phyloP scores from a whole-genome alignment of 1,284 basidiomycete species.

The Singerocomus rubriflavus region DNA sequence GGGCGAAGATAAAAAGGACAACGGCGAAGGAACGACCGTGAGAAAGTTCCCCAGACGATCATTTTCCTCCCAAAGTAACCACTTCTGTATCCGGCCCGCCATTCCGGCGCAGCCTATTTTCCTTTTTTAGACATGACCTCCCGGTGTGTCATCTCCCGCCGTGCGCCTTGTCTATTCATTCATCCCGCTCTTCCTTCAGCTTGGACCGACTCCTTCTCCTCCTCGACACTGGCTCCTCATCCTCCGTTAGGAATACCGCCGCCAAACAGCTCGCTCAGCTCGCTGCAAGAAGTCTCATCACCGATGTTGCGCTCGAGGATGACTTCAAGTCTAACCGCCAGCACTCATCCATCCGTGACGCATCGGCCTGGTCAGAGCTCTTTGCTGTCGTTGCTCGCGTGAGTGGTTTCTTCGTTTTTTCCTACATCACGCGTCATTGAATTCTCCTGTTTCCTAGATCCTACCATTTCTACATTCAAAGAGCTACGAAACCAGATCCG shows the following conservation, averaged over 20 bases:
- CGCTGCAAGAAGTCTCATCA: constrained; percentile 77
- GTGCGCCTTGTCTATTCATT: background rate
- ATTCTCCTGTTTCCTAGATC: constrained; percentile 49
- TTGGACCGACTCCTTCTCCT: constrained; percentile 90
- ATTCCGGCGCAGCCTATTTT: constrained; percentile 37
- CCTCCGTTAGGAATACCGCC: constrained; percentile 83
- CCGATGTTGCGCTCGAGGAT: constrained; percentile 77
- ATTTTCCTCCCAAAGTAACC: constrained; percentile 38
- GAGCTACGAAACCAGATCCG: constrained; percentile 82
- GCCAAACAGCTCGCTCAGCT: constrained; percentile 92
- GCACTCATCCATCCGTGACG: constrained; percentile 57
- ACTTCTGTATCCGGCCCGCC: constrained; percentile 35
- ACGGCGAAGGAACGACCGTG: constrained; percentile 33
- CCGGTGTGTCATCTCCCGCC: constrained; percentile 41
- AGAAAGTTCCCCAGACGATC: constrained; percentile 42
- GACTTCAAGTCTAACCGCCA: constrained; percentile 69
- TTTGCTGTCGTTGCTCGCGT: constrained; percentile 82
- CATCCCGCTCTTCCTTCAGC: constrained; percentile 39
- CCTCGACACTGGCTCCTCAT: constrained; percentile 86
- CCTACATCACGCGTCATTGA: background rate
- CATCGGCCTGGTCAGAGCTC: constrained; percentile 75
- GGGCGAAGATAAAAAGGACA: constrained; percentile 39
- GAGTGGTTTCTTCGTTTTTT: constrained; percentile 16
- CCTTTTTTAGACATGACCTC: constrained; percentile 60
- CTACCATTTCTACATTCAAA: constrained; percentile 86